A percentile compares a stretch with the other conserved stretches of the same genome.
These are phyloP conservation scores for Mallotus japonicus DNA, from an alignment of 441 rosid genomes.

Conservation along the genomic window DNA sequence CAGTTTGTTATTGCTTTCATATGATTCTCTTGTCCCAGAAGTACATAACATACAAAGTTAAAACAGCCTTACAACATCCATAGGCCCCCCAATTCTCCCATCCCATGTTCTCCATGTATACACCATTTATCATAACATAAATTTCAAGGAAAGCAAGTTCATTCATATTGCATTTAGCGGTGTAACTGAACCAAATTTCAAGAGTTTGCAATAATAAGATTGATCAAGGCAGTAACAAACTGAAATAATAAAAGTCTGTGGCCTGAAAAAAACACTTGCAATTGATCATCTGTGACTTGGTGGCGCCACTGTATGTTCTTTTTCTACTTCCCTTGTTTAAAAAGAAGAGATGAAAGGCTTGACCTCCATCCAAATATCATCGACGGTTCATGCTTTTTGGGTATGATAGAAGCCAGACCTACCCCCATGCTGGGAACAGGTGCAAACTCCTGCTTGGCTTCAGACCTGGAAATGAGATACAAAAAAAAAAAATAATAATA, in stretches of 20 bases:
- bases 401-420: conserved; percentile 51
- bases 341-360: conserved; percentile 65
- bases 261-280: conserved; percentile 14
- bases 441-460: conserved; percentile 38
- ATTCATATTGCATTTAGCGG: not conserved
- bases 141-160: not conserved
- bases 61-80: not conserved
- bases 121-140: not conserved
- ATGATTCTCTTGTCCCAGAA: not conserved
- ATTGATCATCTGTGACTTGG: conserved; percentile 11
- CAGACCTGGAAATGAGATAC: conserved; percentile 39
- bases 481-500: no score
- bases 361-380: conserved; percentile 62
- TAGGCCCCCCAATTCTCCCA: not conserved
- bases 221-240: not conserved
- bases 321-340: conserved; percentile 51
- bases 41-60: not conserved
- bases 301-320: not conserved
- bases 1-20: not conserved
- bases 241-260: not conserved
- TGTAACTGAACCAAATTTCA: not conserved
- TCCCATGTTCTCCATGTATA: not conserved
- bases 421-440: conserved; percentile 36
- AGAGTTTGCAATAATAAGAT: not conserved
- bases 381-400: conserved; percentile 52